phyloP scores from a whole-genome alignment of 176 grass and related monocot species.

The Bothriochloa decipiens region DNA sequence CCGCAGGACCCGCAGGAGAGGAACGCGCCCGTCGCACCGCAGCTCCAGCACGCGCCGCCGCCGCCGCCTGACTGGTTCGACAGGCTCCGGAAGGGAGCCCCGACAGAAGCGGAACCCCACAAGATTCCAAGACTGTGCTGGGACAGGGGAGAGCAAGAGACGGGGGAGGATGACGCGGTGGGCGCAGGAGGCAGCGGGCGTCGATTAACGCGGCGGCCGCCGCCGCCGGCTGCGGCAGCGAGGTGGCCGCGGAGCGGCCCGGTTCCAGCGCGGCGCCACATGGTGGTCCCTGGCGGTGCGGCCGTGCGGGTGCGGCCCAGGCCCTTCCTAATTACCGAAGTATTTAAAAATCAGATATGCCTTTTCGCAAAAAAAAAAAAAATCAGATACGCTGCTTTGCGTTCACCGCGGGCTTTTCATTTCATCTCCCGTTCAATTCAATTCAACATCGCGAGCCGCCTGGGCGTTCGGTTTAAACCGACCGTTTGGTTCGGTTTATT shows the following conservation, averaged over 20 bases:
- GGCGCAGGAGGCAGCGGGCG: constrained; percentile 3
- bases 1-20: constrained; percentile 77
- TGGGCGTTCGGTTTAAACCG: too few species aligned
- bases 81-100: constrained; percentile 34
- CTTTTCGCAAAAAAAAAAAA: too few species aligned
- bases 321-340: too few species aligned
- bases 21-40: constrained; percentile 61
- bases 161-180: constrained; percentile 6
- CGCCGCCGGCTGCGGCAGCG: background rate
- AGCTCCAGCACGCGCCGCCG: constrained; percentile 72
- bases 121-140: background rate
- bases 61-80: constrained; percentile 3
- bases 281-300: constrained; percentile 17
- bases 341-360: too few species aligned
- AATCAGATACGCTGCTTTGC: too few species aligned
- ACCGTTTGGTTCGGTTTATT: too few species aligned
- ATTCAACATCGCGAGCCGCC: too few species aligned
- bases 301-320: background rate
- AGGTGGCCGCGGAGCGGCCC: constrained; percentile 32
- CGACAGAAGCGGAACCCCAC: background rate
- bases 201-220: background rate
- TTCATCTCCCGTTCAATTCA: too few species aligned
- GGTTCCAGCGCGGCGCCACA: constrained; percentile 43
- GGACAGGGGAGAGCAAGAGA: background rate
- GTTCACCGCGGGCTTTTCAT: too few species aligned